phyloP scores from a whole-genome alignment of 306 rosid genomes.

The Dicorynia guianensis region DNA sequence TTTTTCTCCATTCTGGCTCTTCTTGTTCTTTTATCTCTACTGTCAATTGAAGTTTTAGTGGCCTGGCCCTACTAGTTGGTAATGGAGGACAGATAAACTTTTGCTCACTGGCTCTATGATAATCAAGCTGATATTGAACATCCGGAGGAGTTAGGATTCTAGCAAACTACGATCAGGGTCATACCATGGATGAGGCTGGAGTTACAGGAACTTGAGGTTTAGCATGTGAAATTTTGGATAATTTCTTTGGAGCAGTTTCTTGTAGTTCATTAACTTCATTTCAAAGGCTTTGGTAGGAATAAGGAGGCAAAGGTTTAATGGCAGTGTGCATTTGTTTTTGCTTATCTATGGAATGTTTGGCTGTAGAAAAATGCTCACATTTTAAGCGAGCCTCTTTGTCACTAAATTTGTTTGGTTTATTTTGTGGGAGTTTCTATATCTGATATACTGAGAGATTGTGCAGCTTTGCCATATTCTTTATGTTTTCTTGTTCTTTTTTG shows the following conservation, averaged over 20 bases:
- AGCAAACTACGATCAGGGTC: neutral
- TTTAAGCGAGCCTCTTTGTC: too few species aligned
- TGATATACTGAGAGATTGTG: too few species aligned
- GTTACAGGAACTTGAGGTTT: slow-evolving; percentile 12
- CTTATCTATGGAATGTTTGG: too few species aligned
- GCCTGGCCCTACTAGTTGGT: slow-evolving; percentile 19
- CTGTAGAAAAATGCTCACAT: too few species aligned
- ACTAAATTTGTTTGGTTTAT: too few species aligned
- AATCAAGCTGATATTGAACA: neutral
- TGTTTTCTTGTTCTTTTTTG: too few species aligned
- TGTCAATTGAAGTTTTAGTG: slow-evolving; percentile 6
- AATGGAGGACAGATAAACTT: neutral
- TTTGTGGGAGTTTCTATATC: too few species aligned
- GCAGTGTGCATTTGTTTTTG: too few species aligned
- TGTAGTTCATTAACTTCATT: too few species aligned
- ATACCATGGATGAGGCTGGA: slow-evolving; percentile 3
- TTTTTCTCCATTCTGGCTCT: slow-evolving; percentile 7
- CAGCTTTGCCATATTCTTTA: too few species aligned
- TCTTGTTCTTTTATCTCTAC: slow-evolving; percentile 22
- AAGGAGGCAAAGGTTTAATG: too few species aligned
- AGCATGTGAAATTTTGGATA: slow-evolving; percentile 15
- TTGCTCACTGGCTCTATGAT: slow-evolving; percentile 4
- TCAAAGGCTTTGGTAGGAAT: too few species aligned
- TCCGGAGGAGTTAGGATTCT: neutral
- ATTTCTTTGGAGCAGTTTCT: neutral